Percentiles rank a stretch among this genome's conserved stretches.
Evolutionary conservation across 2,329 filamentous ascomycete genomes (phyloP).

Genomic region (Didymella pinodella): DNA sequence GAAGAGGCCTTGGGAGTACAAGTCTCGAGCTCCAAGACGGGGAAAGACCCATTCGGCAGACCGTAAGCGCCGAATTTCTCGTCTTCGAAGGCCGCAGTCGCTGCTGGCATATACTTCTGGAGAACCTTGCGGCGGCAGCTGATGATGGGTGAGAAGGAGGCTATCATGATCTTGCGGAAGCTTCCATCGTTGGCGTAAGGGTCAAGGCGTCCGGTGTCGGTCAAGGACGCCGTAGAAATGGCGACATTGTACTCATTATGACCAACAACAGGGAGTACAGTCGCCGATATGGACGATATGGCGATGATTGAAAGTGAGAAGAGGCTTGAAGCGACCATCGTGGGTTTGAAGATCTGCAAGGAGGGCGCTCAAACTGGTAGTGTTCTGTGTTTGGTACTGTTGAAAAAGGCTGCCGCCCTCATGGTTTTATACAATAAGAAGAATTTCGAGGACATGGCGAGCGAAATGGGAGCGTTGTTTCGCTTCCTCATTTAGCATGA

Average conservation of each 20-base stretch:
- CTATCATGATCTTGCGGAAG: constrained; percentile 34
- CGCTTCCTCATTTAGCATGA: not conserved
- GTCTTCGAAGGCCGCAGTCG: constrained; percentile 32
- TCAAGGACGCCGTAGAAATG: constrained; percentile 26
- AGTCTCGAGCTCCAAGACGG: constrained; percentile 26
- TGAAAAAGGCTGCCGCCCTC: not conserved
- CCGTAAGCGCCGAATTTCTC: constrained; percentile 36
- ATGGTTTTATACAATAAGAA: not conserved
- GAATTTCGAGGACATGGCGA: not conserved
- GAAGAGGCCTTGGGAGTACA: constrained; percentile 18
- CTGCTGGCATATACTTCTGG: constrained; percentile 35
- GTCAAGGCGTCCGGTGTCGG: constrained; percentile 31
- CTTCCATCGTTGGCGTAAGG: constrained; percentile 31
- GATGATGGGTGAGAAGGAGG: constrained; percentile 33
- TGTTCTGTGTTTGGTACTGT: not conserved
- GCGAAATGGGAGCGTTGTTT: not conserved
- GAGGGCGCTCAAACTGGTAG: not conserved
- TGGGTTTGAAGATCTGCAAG: not conserved
- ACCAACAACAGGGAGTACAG: constrained; percentile 25
- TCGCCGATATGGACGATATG: not conserved
- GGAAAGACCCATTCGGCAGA: constrained; percentile 38
- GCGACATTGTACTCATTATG: constrained; percentile 23
- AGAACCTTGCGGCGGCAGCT: constrained; percentile 21
- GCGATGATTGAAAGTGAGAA: not conserved
- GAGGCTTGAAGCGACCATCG: not conserved